Base-by-base conservation (phyloP, 2,329 filamentous ascomycete genomes). In the Gliomastix tumulicola region DNA sequence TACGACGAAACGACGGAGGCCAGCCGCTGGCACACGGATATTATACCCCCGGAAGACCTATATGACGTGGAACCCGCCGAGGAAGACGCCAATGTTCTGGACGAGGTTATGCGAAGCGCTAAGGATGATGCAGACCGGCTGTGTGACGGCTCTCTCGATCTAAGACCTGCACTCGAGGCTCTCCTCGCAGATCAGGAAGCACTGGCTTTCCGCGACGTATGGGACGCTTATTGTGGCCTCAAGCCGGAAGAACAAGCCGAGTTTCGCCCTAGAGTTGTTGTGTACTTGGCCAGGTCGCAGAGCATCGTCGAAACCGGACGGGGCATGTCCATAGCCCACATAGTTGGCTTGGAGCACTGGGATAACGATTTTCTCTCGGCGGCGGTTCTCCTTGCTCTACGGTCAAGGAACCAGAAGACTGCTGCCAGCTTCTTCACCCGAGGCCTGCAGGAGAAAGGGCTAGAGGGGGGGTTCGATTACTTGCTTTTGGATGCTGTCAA, bases 231-330 rank as follows among this genome's bases (percentile, higher is more conserved):
- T 43, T 50, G 43, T 21, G 48, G 52, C 7, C 50, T 73, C 13
- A 50, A 61, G 15, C 48, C 50, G 5, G 39, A 48, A 3, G 48
- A 59, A 30, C 48, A 56, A 31, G 31, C 39, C 5, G 44, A 46
- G 4, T 43, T 63, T 11, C 53, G 53, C 3, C 50, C 45, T 3
- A 33, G 46, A 4, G 54, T 73, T 16, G 43, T 74, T 2, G 37
- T 54, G 3, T 66, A 67, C 32, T 57, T 76, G 9, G 55, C 65
- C 6, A 54, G 46, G 13, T 71, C 69, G 4, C 50, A 49, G 6
- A 59, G 62, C n/a, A 44, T 61, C 8, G 51, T 65, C 4, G 68
- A 74, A 34, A 62, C 61, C 2, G 59, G 59, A 47, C 63, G 69
- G 38, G 59, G 70, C n/a, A 49, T 60, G 5, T 57, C 65, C 4